Evolutionary conservation across 2,329 filamentous ascomycete genomes (phyloP), one percentile per base, ranked within the genome.

Genomic region (Nothomitra cinnamomea): DNA sequence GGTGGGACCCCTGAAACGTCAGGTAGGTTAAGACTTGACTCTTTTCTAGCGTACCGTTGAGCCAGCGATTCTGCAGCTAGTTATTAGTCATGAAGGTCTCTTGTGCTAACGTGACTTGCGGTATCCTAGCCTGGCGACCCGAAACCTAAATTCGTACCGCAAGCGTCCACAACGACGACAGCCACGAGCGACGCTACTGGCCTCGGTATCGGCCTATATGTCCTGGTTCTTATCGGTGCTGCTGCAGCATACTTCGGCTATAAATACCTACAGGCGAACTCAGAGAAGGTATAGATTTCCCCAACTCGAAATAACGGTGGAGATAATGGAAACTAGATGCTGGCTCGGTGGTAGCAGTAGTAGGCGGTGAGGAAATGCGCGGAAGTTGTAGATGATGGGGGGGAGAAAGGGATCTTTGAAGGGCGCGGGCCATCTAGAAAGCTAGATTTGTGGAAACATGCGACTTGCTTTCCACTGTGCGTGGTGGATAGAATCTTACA

Each of bases 201-300:
- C 60, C 61, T 88, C 56, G 86, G 88, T 63, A 72, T 94, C 60
- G 85, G 82, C 56, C 74, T 94, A 61, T 95, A 95, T 72, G 85
- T 81, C 56, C 61, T 94, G 61, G 69, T 95, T 62, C 73, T 94
- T 60, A 66, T 90, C 60, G 87, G 87, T 62, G 89, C 83, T 60
- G 74, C 80, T 50, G 67, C 80, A 57, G 87, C 86, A 58, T 96
- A 87, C 72, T 78, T 77, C 61, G 85, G 77, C 62, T 95, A 90
- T 76, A 83, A 89, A 70, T 94, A 92, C 45, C 12, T 49, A 28
- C 45, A 49, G 24, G 22, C 62, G 81, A 90, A 73, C 71, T 75
- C 66, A 69, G 75, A 61, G 28, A 32, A 32, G 28, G 28, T 10
- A 32, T 32, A 32, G 28, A 32, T 32, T 10, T 32, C 4, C 28